Evolutionary conservation across 345 rosid genomes (phyloP).

Genomic region (Eucalyptus marginata): DNA sequence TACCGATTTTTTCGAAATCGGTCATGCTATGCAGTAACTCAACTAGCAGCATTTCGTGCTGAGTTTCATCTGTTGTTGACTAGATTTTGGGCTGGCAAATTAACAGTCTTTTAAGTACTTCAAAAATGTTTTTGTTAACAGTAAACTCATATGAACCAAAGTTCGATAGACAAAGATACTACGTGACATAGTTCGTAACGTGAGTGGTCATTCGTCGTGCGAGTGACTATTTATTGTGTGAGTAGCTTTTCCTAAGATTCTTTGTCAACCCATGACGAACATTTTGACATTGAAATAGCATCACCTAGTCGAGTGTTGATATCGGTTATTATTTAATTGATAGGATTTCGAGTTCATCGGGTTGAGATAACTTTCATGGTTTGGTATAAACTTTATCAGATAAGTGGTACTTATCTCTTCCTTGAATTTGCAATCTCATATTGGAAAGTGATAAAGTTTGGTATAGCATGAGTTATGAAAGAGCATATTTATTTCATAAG

Average conservation of each 20-base stretch:
- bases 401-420: neutral
- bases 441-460: neutral
- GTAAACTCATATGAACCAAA: neutral
- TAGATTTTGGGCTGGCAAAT: neutral
- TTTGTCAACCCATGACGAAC: neutral
- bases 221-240: neutral
- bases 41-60: neutral
- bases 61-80: neutral
- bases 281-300: neutral
- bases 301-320: neutral
- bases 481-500: neutral
- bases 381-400: neutral
- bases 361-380: neutral
- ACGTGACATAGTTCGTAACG: accelerated
- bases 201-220: neutral
- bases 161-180: neutral
- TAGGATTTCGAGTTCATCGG: neutral
- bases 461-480: neutral
- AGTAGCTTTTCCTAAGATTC: neutral
- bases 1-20: neutral
- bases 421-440: neutral
- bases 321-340: too few species aligned
- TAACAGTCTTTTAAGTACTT: neutral
- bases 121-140: neutral
- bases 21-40: neutral